These are phyloP conservation scores for Peterozyma xylosa DNA, from an alignment of 805 yeast genomes.

Conservation along the genomic window DNA sequence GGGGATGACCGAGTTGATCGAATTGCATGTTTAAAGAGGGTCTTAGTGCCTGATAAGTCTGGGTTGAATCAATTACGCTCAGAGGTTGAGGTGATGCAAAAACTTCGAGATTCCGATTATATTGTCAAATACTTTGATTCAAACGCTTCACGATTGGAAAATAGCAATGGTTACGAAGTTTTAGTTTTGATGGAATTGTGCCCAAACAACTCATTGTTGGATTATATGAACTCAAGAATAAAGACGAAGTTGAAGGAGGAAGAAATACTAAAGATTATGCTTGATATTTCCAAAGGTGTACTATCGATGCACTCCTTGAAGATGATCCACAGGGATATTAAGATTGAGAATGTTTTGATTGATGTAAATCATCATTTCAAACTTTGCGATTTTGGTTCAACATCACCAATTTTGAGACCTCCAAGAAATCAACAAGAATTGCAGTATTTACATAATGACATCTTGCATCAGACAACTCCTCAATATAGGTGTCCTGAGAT, in stretches of 20 bases:
- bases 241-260: constrained; percentile 68
- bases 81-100: constrained; percentile 77
- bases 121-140: constrained; percentile 71
- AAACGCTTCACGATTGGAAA: constrained; percentile 55
- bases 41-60: constrained; percentile 61
- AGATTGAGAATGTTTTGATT: constrained; percentile 88
- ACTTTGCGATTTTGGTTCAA: constrained; percentile 91
- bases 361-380: constrained; percentile 65
- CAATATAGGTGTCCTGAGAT: constrained; percentile 95
- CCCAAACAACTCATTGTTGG: constrained; percentile 77
- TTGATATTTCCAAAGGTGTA: constrained; percentile 72
- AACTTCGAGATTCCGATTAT: constrained; percentile 44
- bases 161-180: constrained; percentile 68
- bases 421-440: constrained; percentile 72
- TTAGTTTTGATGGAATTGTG: constrained; percentile 90
- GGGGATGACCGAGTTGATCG: constrained; percentile 16
- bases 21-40: constrained; percentile 65
- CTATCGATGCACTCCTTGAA: constrained; percentile 78
- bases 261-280: constrained; percentile 79
- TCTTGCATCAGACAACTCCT: constrained; percentile 87
- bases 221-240: constrained; percentile 82
- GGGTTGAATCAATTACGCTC: constrained; percentile 60
- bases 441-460: constrained; percentile 73
- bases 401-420: constrained; percentile 61
- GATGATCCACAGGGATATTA: constrained; percentile 85